Evolutionary conservation across 2,329 filamentous ascomycete species (phyloP).

Genomic region (Alternaria postmessia): DNA sequence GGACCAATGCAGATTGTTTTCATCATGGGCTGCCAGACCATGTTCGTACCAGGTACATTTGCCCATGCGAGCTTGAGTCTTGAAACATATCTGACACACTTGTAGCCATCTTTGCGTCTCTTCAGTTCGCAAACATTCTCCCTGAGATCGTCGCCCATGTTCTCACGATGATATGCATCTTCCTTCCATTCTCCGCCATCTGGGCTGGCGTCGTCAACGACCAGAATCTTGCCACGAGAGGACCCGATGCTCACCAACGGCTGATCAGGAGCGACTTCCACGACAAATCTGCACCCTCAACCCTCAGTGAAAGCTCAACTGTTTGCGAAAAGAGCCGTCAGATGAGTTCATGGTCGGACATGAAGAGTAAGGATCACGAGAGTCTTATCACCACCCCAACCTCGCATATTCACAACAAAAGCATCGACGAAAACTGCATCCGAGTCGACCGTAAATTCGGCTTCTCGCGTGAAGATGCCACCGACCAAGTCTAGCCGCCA

Average conservation of each 20-base stretch:
- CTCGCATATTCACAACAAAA: conserved; percentile 11
- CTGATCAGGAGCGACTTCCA: conserved; percentile 38
- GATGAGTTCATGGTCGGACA: conserved; percentile 26
- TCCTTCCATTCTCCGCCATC: conserved; percentile 71
- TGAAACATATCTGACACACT: conserved; percentile 25
- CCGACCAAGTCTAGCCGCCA: conserved; percentile 11
- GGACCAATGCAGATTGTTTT: conserved; percentile 73
- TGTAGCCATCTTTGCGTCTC: conserved; percentile 66
- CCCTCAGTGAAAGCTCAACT: conserved; percentile 18
- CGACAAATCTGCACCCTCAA: conserved; percentile 15
- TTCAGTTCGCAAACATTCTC: conserved; percentile 62
- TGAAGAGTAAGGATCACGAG: conserved; percentile 28
- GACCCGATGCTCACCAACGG: conserved; percentile 37
- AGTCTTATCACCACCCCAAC: conserved; percentile 13
- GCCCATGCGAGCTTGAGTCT: too few relatives aligned
- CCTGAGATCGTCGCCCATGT: conserved; percentile 64
- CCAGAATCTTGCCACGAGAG: conserved; percentile 24
- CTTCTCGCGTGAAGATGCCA: conserved; percentile 24
- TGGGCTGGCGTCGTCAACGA: conserved; percentile 62
- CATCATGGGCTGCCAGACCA: conserved; percentile 72
- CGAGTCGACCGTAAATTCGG: conserved; percentile 35
- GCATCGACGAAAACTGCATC: conserved; percentile 24
- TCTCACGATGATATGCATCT: conserved; percentile 67
- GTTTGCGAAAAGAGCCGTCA: conserved; percentile 28
- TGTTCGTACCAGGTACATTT: conserved; percentile 67